Evolutionary conservation across 73 alveolate genomes (phyloP).

Genomic region (Paramecium biaurelia): DNA sequence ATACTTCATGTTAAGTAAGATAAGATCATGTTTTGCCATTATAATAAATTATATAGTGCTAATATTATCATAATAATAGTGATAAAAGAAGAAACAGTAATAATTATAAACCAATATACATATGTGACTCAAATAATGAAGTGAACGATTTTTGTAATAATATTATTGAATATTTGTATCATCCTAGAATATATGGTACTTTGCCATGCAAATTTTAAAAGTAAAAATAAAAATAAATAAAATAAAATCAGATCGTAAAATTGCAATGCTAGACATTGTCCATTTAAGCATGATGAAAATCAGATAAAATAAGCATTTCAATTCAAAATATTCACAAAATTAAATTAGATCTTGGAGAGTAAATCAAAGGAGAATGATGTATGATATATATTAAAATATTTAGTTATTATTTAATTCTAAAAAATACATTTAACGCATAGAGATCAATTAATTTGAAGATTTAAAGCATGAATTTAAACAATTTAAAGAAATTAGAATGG

Average conservation of each 20-base stretch:
- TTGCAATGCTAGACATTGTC: neutral
- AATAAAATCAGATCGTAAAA: neutral
- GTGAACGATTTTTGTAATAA: constrained; percentile 54
- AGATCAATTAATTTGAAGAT: constrained; percentile 57
- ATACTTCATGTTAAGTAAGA: neutral
- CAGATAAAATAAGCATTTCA: neutral
- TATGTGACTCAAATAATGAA: neutral
- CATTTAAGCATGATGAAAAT: neutral
- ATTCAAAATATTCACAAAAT: neutral
- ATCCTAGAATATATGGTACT: constrained; percentile 49
- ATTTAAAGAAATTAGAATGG: constrained; percentile 27
- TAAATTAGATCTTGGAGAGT: neutral
- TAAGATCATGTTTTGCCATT: neutral
- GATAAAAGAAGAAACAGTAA: constrained; percentile 52
- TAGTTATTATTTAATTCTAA: neutral
- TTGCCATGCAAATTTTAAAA: neutral
- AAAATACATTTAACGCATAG: constrained; percentile 41
- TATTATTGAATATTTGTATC: constrained; percentile 56
- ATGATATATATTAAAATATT: neutral
- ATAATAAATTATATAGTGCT: neutral
- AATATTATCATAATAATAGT: constrained; percentile 51
- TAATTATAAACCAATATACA: constrained; percentile 22
- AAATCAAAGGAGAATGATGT: constrained; percentile 7
- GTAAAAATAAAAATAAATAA: neutral
- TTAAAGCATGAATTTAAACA: constrained; percentile 40